These are phyloP conservation scores for Monosporascus sp. DNA, from an alignment of 2,329 filamentous ascomycete genomes.

Conservation along the genomic window DNA sequence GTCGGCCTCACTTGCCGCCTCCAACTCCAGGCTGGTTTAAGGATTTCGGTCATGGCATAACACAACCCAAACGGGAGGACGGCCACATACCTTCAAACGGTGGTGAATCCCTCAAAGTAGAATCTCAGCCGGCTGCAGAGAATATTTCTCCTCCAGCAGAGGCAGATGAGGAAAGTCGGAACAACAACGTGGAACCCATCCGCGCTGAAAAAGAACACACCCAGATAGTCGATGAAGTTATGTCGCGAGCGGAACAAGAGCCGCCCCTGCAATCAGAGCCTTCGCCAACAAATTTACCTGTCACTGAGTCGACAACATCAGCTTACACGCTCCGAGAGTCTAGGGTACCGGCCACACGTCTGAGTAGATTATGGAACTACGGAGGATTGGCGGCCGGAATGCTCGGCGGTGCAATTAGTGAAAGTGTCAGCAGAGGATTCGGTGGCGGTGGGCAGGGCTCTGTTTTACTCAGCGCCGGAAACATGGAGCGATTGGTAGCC, in stretches of 20 bases:
- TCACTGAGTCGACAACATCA: slow-evolving; percentile 15
- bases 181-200: slow-evolving; percentile 16
- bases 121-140: neutral
- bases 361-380: slow-evolving; percentile 92
- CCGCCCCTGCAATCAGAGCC: slow-evolving; percentile 1
- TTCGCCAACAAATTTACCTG: slow-evolving; percentile 4
- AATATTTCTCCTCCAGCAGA: neutral
- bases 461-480: slow-evolving; percentile 78
- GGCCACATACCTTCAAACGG: neutral
- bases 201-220: slow-evolving; percentile 17
- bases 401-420: slow-evolving; percentile 86
- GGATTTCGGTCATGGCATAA: slow-evolving; percentile 26
- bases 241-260: slow-evolving; percentile 20
- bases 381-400: slow-evolving; percentile 89
- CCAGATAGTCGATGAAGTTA: slow-evolving; percentile 17
- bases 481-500: slow-evolving; percentile 88
- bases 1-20: slow-evolving; percentile 13
- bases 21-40: slow-evolving; percentile 29
- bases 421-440: slow-evolving; percentile 75
- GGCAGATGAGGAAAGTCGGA: slow-evolving; percentile 1
- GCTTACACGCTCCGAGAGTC: slow-evolving; percentile 78
- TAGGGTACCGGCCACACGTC: slow-evolving; percentile 78
- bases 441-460: slow-evolving; percentile 67
- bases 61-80: slow-evolving; percentile 6
- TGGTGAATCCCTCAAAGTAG: neutral